Evolutionary conservation across 257 asterid genomes (phyloP), one percentile per base, ranked within the genome.

Genomic region (Cordia subcordata): DNA sequence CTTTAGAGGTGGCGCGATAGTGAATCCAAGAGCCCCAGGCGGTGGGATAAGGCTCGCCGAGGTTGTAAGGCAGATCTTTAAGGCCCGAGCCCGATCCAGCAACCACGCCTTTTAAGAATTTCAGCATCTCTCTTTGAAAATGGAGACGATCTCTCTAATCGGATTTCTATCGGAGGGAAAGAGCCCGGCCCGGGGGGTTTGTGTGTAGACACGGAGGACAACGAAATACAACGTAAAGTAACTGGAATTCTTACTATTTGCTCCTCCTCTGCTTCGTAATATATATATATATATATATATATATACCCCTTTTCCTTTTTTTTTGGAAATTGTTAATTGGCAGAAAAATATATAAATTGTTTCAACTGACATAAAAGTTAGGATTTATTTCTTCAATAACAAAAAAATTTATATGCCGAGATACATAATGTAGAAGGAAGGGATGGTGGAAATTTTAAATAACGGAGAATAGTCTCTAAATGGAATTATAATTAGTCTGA

Each of bases 11-110:
- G 63, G 95, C 99, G 33, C 95, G 96, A 66, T 73, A 69, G 79
- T 93, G 99, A 63, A 85, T 82, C 99, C 97, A 93, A 27, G 97
- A 89, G 66, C 99, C 99, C 99, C 99, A 93, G 64, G 95, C 85
- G 53, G 94, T 77, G 37, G 96, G 79, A 83, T 93, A 88, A 39
- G 99, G 97, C 81, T 93, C 99, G 40, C 96, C 97, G 70, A 93
- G 76, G 80, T 80, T 83, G 77, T 93, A 89, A 4, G 99, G 99
- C 67, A 93, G 94, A 93, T 93, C 99, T 71, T 89, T 93, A 53
- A 86, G 79, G 76, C 96, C 99, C 49, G 97, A 61, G 8, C 89
- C 92, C 73, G 99, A 89, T 84, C 99, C 97, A 69, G 44, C 87
- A 15, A 93, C 99, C 55, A 93, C 99, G 50, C 88, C 97, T 83